These are phyloP conservation scores for Penicillium diatomitis DNA, from an alignment of 495 filamentous ascomycete species.

Conservation along the genomic window DNA sequence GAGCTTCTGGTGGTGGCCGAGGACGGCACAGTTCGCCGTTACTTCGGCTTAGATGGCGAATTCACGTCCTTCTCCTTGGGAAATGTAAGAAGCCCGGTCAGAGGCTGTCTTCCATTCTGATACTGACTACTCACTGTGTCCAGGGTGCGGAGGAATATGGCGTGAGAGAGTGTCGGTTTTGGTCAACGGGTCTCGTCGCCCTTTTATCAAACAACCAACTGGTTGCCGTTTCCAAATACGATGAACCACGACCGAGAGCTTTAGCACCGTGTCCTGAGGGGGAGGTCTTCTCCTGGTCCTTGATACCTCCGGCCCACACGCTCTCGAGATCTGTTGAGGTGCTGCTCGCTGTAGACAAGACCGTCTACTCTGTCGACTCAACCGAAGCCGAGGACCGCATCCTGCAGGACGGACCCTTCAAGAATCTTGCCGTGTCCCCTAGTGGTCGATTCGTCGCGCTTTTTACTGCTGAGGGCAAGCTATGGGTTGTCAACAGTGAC, in stretches of 20 bases:
- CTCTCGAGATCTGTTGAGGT: conserved; percentile 95
- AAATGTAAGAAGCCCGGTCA: conserved; percentile 43
- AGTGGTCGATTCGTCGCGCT: conserved; percentile 82
- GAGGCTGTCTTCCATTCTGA: not conserved
- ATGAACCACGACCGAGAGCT: conserved; percentile 79
- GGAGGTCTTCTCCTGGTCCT: conserved; percentile 75
- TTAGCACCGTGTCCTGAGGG: conserved; percentile 72
- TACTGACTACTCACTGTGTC: conserved; percentile 6
- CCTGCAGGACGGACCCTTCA: conserved; percentile 85
- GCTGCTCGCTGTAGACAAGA: conserved; percentile 74
- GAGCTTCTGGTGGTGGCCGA: conserved; percentile 79
- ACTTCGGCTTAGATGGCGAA: conserved; percentile 84
- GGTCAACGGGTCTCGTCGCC: conserved; percentile 86
- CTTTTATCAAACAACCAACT: conserved; percentile 82
- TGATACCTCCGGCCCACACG: conserved; percentile 82
- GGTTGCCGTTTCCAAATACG: conserved; percentile 77
- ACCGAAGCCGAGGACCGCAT: conserved; percentile 84
- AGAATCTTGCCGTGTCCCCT: conserved; percentile 79
- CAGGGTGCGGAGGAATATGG: conserved; percentile 78
- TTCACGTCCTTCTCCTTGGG: conserved; percentile 95
- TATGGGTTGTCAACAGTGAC: conserved; percentile 90
- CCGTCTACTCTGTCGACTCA: conserved; percentile 77
- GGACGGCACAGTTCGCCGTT: conserved; percentile 86
- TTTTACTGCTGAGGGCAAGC: conserved; percentile 75
- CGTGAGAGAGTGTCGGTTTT: conserved; percentile 82